phyloP scores from a whole-genome alignment of 768 basidiomycete species.

The Leucosporidium scottii region DNA sequence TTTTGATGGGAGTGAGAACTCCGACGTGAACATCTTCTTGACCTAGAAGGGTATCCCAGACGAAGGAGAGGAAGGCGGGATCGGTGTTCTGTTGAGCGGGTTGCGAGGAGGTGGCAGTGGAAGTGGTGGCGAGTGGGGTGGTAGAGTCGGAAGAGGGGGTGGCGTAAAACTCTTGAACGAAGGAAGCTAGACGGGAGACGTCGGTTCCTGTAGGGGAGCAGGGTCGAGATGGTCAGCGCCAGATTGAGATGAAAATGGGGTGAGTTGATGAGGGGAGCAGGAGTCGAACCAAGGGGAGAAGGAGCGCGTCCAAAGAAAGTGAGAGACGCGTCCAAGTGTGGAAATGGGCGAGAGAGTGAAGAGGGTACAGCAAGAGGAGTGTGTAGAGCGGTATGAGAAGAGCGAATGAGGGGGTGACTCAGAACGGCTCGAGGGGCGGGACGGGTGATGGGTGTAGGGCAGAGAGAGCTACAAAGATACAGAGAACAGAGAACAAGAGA shows the following conservation, averaged over 20 bases:
- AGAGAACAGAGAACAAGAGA: slow-evolving; percentile 27
- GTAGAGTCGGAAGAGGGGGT: slow-evolving; percentile 29
- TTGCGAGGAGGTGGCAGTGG: slow-evolving; percentile 30
- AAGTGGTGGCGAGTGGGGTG: slow-evolving; percentile 37
- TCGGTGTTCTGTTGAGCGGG: slow-evolving; percentile 55
- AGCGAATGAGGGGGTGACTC: too few species aligned
- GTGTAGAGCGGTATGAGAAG: too few species aligned
- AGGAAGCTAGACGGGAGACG: slow-evolving; percentile 49
- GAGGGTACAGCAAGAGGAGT: not conserved
- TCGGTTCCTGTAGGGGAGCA: slow-evolving; percentile 56
- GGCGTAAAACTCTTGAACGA: slow-evolving; percentile 57
- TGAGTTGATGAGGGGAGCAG: not conserved
- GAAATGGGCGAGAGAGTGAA: not conserved
- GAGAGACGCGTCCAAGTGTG: slow-evolving; percentile 32
- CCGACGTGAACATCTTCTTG: slow-evolving; percentile 73
- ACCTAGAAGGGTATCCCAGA: slow-evolving; percentile 71
- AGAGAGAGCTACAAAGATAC: too few species aligned
- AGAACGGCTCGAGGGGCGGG: too few species aligned
- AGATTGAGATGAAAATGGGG: not conserved
- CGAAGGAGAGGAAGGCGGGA: slow-evolving; percentile 66
- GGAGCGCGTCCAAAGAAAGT: slow-evolving; percentile 22
- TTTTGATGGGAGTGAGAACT: slow-evolving; percentile 45
- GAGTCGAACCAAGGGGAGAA: slow-evolving; percentile 11
- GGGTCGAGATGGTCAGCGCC: not conserved
- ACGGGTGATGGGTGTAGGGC: too few species aligned